Percentiles rank a stretch among this genome's conserved stretches.
These are phyloP conservation scores for Catenaria anguillulae DNA, from an alignment of 371 early-diverging fungal genomes.

Conservation along the genomic window DNA sequence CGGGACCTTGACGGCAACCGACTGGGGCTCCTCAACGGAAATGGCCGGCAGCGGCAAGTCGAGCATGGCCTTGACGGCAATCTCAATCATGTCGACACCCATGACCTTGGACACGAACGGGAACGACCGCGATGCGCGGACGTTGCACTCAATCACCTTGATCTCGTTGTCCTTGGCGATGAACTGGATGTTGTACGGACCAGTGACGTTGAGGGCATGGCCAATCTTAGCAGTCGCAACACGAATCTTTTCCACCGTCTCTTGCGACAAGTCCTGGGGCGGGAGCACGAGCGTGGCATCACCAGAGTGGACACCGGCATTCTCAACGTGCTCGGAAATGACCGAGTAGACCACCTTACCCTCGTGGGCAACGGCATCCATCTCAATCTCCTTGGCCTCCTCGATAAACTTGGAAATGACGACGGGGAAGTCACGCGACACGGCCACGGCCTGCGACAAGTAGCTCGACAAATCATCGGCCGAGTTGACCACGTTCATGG, in stretches of 20 bases:
- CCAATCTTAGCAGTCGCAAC: constrained; percentile 69
- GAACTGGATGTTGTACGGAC: constrained; percentile 91
- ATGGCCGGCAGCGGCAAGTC: constrained; percentile 25
- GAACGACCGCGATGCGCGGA: constrained; percentile 89
- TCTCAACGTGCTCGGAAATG: constrained; percentile 86
- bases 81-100: constrained; percentile 73
- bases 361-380: constrained; percentile 76
- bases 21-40: constrained; percentile 18
- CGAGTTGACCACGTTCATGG: constrained; percentile 84
- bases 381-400: constrained; percentile 85
- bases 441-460: constrained; percentile 64
- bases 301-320: constrained; percentile 92
- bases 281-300: constrained; percentile 89
- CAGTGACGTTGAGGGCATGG: constrained; percentile 75
- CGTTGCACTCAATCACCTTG: constrained; percentile 93
- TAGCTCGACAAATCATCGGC: constrained; percentile 47
- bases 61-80: constrained; percentile 66
- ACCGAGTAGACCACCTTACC: constrained; percentile 70
- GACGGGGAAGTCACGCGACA: constrained; percentile 81
- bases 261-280: constrained; percentile 48
- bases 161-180: constrained; percentile 45
- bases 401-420: constrained; percentile 86
- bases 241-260: constrained; percentile 50
- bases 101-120: constrained; percentile 90
- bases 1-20: constrained; percentile 80